Percentiles rank a stretch among this genome's conserved stretches.
Evolutionary conservation across 2,329 filamentous ascomycete genomes (phyloP).

Genomic region (Phialemonium atrogriseum): DNA sequence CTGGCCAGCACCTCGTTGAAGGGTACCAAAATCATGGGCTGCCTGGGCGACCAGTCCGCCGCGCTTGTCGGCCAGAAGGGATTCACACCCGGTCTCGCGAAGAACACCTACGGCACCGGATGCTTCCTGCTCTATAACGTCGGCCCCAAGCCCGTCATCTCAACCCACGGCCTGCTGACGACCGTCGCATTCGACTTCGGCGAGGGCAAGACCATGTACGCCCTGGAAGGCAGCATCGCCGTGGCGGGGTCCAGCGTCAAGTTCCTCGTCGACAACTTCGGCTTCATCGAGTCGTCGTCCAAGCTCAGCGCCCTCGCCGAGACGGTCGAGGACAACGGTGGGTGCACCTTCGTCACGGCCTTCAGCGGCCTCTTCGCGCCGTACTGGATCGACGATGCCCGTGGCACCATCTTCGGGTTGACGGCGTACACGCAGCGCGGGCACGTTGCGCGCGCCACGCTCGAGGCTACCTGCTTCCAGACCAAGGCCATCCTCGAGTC

Average conservation of each 20-base stretch:
- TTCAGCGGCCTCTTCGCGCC: conserved; percentile 76
- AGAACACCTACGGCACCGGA: conserved; percentile 82
- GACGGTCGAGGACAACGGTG: conserved; percentile 58
- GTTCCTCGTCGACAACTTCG: conserved; percentile 52
- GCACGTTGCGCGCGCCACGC: conserved; percentile 70
- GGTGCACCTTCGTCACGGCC: conserved; percentile 69
- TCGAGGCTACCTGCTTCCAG: conserved; percentile 77
- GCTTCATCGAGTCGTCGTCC: conserved; percentile 41
- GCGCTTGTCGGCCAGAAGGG: conserved; percentile 74
- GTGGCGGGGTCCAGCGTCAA: conserved; percentile 71
- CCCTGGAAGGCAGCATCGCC: conserved; percentile 68
- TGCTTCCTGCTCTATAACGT: conserved; percentile 82
- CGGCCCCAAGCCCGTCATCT: conserved; percentile 70
- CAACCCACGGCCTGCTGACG: conserved; percentile 65
- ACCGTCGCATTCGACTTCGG: conserved; percentile 75
- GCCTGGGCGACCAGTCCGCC: conserved; percentile 73
- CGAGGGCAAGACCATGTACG: conserved; percentile 58
- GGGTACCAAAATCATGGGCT: conserved; percentile 65
- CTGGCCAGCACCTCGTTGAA: conserved; percentile 54
- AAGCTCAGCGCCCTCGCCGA: conserved; percentile 37
- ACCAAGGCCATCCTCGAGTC: conserved; percentile 74
- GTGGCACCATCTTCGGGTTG: conserved; percentile 72
- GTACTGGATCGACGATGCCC: conserved; percentile 78
- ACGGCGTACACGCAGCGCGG: conserved; percentile 69
- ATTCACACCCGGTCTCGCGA: conserved; percentile 66